Evolutionary conservation across 2,329 filamentous ascomycete species (phyloP).

Genomic region (Trichoderma citrinoviride): DNA sequence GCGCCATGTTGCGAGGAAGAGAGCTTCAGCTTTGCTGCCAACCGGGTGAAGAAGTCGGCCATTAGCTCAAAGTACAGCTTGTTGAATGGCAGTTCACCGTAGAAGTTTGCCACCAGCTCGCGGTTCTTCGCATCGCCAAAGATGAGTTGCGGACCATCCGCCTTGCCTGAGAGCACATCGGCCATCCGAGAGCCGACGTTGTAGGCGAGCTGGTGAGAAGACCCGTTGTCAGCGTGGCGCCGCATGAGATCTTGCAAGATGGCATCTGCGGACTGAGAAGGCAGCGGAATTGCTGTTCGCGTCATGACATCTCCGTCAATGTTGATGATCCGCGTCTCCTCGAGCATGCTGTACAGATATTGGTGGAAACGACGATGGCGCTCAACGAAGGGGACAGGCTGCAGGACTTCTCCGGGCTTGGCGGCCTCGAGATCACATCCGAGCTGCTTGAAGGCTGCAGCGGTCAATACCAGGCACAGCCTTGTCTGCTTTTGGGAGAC

Average conservation of each 20-base stretch:
- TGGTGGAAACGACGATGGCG: too few relatives aligned
- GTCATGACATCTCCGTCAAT: constrained; percentile 12
- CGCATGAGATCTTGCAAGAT: too few relatives aligned
- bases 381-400: too few relatives aligned
- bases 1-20: not conserved
- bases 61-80: constrained; percentile 35
- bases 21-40: not conserved
- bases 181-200: constrained; percentile 31
- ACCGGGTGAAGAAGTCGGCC: constrained; percentile 32
- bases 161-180: constrained; percentile 33
- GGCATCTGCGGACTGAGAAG: too few relatives aligned
- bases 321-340: constrained; percentile 16
- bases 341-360: constrained; percentile 18
- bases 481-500: too few relatives aligned
- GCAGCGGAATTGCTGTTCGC: constrained; percentile 15
- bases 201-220: constrained; percentile 23
- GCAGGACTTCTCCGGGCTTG: too few relatives aligned
- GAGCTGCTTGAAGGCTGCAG: too few relatives aligned
- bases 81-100: constrained; percentile 38
- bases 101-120: constrained; percentile 37
- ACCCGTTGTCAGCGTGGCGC: too few relatives aligned
- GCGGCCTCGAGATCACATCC: too few relatives aligned
- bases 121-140: constrained; percentile 39
- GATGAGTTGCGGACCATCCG: constrained; percentile 39
- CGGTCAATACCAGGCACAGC: too few relatives aligned